Conservation (phyloP, 345 rosid genomes). For the Brassica carinata region DNA sequence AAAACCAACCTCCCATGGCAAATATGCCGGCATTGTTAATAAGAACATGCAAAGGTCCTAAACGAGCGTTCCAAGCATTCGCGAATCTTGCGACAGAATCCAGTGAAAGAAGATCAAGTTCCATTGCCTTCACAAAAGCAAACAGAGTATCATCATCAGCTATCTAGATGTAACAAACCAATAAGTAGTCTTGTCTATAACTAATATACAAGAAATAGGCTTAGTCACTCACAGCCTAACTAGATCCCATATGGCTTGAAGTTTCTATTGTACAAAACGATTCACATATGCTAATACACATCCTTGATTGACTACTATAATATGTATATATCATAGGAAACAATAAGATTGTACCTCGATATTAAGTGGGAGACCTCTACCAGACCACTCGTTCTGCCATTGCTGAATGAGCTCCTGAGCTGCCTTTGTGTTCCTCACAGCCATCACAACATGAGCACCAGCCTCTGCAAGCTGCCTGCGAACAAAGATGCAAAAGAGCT, state of each 20-base stretch:
- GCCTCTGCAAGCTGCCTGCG: constrained; percentile 89
- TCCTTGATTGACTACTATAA: background rate
- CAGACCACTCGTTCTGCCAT: constrained; percentile 83
- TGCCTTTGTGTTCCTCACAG: constrained; percentile 79
- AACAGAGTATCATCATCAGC: constrained; percentile 20
- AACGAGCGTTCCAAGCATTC: constrained; percentile 72
- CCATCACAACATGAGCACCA: constrained; percentile 98
- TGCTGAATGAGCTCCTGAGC: constrained; percentile 73
- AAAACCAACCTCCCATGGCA: constrained; percentile 51
- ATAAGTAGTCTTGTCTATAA: background rate
- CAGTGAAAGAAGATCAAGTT: constrained; percentile 92
- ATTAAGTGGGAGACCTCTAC: constrained; percentile 72
- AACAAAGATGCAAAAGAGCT: constrained; percentile 16
- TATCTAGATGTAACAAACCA: background rate
- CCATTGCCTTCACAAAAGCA: constrained; percentile 47
- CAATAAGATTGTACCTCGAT: constrained; percentile 53
- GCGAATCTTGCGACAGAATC: constrained; percentile 82
- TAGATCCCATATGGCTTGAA: constrained; percentile 1
- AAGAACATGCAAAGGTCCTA: constrained; percentile 82
- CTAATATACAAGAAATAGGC: background rate
- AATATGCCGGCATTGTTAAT: constrained; percentile 96
- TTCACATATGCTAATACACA: background rate
- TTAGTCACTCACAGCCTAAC: background rate
- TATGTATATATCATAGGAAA: background rate
- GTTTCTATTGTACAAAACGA: background rate